Percentiles rank a stretch among this genome's conserved stretches.
Evolutionary conservation across 495 filamentous ascomycete species (phyloP).

Genomic region (Parachaetomium inaequale): DNA sequence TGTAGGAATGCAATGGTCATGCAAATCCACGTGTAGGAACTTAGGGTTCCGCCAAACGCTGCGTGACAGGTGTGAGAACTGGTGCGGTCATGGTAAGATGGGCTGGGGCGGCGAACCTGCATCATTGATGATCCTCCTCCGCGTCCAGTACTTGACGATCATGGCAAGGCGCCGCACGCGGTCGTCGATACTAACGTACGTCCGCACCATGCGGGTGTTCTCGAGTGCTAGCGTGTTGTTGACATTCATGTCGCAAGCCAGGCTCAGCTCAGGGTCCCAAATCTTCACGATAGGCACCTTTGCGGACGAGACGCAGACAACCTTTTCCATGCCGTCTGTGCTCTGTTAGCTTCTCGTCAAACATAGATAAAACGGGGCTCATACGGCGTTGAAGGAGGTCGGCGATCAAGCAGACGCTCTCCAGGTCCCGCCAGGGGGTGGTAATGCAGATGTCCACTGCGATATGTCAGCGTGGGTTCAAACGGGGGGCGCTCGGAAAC

Average conservation of each 20-base stretch:
- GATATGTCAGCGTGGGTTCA: conserved; percentile 24
- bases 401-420: conserved; percentile 82
- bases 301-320: conserved; percentile 87
- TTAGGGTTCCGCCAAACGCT: conserved; percentile 91
- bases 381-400: conserved; percentile 78
- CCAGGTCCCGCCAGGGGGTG: conserved; percentile 75
- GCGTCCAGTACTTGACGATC: conserved; percentile 97
- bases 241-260: conserved; percentile 98
- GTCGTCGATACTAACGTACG: conserved; percentile 90
- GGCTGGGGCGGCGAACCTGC: conserved; percentile 61
- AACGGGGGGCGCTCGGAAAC: conserved; percentile 28
- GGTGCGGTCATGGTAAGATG: neutral
- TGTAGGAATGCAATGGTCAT: conserved; percentile 97
- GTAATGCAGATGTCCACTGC: conserved; percentile 96
- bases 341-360: conserved; percentile 25
- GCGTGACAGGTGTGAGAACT: conserved; percentile 15
- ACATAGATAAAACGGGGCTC: conserved; percentile 5
- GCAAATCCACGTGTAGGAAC: conserved; percentile 99
- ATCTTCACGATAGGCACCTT: conserved; percentile 99
- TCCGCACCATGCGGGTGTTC: conserved; percentile 97
- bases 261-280: conserved; percentile 86
- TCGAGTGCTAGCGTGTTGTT: conserved; percentile 93
- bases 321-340: conserved; percentile 90
- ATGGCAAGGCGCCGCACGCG: conserved; percentile 89
- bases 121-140: conserved; percentile 86